Evolutionary conservation across 2,329 filamentous ascomycete genomes (phyloP).

Genomic region (Sordariomycetes sp.): DNA sequence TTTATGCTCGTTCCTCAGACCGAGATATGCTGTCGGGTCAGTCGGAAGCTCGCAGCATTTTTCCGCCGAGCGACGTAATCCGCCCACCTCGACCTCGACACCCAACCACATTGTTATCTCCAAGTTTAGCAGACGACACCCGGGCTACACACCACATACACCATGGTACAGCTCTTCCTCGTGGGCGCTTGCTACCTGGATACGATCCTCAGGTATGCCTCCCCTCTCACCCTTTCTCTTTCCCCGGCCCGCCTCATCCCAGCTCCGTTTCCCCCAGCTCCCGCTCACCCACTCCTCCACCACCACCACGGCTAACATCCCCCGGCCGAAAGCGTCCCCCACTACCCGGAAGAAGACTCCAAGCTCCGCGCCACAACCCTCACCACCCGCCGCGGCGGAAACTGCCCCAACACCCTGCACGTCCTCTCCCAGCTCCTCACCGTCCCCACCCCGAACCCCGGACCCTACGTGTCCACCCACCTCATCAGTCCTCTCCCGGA

Average conservation of each 20-base stretch:
- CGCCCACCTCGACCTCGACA: background rate
- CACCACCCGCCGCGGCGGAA: slow-evolving; percentile 53
- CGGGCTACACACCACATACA: background rate
- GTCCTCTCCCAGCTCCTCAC: slow-evolving; percentile 51
- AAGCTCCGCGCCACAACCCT: slow-evolving; percentile 54
- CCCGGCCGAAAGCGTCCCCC: slow-evolving; percentile 36
- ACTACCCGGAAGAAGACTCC: slow-evolving; percentile 57
- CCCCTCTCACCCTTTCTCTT: background rate
- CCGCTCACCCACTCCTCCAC: background rate
- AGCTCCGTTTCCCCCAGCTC: background rate
- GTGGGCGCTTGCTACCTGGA: slow-evolving; percentile 59
- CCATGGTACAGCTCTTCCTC: slow-evolving; percentile 44
- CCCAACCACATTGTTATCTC: background rate
- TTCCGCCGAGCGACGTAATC: background rate
- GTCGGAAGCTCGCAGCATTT: background rate
- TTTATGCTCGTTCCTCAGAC: too few relatives aligned
- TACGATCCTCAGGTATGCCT: slow-evolving; percentile 50
- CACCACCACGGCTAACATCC: background rate
- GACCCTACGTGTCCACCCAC: slow-evolving; percentile 17
- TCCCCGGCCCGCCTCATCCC: background rate
- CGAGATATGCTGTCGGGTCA: too few relatives aligned
- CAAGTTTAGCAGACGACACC: background rate
- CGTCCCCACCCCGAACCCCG: background rate
- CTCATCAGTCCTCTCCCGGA: slow-evolving; percentile 41
- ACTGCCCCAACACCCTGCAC: slow-evolving; percentile 58